Percentiles rank a stretch among this genome's conserved stretches.
phyloP scores from a whole-genome alignment of 2,329 filamentous ascomycete species.

The Eutypella sp. region DNA sequence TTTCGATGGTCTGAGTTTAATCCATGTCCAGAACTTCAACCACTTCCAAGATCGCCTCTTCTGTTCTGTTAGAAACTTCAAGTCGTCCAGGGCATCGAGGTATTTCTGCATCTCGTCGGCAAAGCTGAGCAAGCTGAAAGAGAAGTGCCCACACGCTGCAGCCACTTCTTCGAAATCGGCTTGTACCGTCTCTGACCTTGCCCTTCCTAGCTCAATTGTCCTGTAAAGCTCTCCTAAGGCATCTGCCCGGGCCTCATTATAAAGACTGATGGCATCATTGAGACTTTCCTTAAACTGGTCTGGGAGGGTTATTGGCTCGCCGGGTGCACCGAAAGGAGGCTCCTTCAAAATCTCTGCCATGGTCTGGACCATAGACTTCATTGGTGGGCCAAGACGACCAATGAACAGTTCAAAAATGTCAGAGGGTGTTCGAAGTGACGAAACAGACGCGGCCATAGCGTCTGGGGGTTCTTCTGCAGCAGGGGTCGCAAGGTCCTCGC shows the following conservation, averaged over 20 bases:
- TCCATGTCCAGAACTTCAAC: constrained; percentile 68
- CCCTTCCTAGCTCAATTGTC: constrained; percentile 66
- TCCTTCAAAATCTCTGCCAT: constrained; percentile 84
- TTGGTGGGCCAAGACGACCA: constrained; percentile 79
- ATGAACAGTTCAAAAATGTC: constrained; percentile 95
- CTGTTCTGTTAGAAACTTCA: constrained; percentile 66
- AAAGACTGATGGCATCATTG: constrained; percentile 73
- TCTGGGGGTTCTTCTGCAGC: constrained; percentile 6
- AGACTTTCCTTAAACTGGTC: constrained; percentile 77
- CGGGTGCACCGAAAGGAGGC: constrained; percentile 69
- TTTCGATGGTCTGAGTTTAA: constrained; percentile 24
- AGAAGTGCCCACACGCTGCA: constrained; percentile 96
- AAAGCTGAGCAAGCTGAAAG: constrained; percentile 84
- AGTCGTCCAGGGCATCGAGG: constrained; percentile 76
- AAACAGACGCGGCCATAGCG: constrained; percentile 22
- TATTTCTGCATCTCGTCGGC: constrained; percentile 84
- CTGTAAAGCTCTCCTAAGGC: constrained; percentile 78
- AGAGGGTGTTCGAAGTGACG: constrained; percentile 52
- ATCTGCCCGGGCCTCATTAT: constrained; percentile 67
- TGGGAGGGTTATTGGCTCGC: constrained; percentile 68
- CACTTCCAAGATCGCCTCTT: constrained; percentile 72
- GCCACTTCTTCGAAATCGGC: constrained; percentile 97
- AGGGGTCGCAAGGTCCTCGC: constrained; percentile 32
- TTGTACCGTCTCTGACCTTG: constrained; percentile 68
- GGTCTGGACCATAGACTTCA: constrained; percentile 93